phyloP scores from a whole-genome alignment of 1,284 basidiomycete genomes.

The Exobasidium cylindrosporum region DNA sequence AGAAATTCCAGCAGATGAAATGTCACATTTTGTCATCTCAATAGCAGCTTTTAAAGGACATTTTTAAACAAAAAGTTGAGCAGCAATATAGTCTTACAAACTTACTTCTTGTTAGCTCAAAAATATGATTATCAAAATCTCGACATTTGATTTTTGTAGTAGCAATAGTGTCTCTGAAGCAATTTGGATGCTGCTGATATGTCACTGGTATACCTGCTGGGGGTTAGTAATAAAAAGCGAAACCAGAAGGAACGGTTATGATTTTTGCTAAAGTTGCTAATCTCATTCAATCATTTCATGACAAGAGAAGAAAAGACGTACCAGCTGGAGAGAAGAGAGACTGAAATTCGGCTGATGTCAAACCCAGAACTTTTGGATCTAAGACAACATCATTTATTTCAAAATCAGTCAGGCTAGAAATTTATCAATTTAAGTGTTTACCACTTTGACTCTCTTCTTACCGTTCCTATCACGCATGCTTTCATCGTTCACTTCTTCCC shows the following conservation, averaged over 20 bases:
- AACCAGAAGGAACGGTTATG: neutral
- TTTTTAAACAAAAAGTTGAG: neutral
- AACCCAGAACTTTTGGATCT: neutral
- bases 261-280: neutral
- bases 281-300: too few relatives aligned
- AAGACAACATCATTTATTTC: too few relatives aligned
- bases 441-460: too few relatives aligned
- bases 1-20: neutral
- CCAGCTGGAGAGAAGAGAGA: neutral
- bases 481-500: neutral
- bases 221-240: neutral
- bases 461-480: neutral
- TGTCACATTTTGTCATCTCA: constrained; percentile 9
- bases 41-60: neutral
- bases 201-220: neutral
- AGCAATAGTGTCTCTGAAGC: neutral
- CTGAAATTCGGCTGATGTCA: neutral
- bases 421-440: too few relatives aligned
- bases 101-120: neutral
- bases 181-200: neutral
- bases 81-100: neutral
- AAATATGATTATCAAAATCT: neutral
- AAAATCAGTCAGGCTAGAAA: too few relatives aligned
- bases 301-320: too few relatives aligned
- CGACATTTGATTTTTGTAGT: neutral